phyloP scores from a whole-genome alignment of 192 early-diverging fungal genomes.

The Anaeromyces robustus region DNA sequence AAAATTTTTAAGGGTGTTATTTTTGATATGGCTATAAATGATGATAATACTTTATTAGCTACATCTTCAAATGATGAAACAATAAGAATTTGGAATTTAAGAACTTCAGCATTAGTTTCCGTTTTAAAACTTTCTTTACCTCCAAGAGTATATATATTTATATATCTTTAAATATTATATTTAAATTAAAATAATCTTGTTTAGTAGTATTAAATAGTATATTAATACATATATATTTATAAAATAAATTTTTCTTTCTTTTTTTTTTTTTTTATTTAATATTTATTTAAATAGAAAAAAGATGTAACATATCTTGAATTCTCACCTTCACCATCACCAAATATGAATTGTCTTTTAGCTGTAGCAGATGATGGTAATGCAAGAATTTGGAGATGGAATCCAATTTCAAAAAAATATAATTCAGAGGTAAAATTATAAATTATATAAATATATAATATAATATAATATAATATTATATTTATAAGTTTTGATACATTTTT shows the following conservation, averaged over 20 bases:
- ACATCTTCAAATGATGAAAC: conserved; percentile 61
- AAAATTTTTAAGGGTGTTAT: conserved; percentile 41
- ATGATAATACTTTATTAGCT: conserved; percentile 63
- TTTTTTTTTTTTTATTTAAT: neutral
- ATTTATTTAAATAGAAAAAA: conserved; percentile 22
- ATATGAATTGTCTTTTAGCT: conserved; percentile 50
- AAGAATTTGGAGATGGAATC: conserved; percentile 57
- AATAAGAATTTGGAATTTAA: conserved; percentile 58
- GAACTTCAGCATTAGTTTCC: conserved; percentile 46
- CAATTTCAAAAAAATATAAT: conserved; percentile 32
- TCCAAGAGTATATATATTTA: neutral
- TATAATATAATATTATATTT: conserved; percentile 7
- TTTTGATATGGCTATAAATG: conserved; percentile 58
- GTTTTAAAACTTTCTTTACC: conserved; percentile 22
- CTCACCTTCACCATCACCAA: conserved; percentile 55
- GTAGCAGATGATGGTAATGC: conserved; percentile 55
- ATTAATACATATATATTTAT: too few species aligned
- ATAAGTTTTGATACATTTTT: too few species aligned
- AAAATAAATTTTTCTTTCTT: neutral
- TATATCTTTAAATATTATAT: too few species aligned
- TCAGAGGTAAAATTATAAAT: neutral
- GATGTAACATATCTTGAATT: conserved; percentile 49
- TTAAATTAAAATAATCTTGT: too few species aligned
- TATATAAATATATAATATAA: conserved; percentile 3
- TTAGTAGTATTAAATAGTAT: too few species aligned